Conservation (phyloP, 2,329 filamentous ascomycete genomes). For the Pseudopithomyces chartarum region DNA sequence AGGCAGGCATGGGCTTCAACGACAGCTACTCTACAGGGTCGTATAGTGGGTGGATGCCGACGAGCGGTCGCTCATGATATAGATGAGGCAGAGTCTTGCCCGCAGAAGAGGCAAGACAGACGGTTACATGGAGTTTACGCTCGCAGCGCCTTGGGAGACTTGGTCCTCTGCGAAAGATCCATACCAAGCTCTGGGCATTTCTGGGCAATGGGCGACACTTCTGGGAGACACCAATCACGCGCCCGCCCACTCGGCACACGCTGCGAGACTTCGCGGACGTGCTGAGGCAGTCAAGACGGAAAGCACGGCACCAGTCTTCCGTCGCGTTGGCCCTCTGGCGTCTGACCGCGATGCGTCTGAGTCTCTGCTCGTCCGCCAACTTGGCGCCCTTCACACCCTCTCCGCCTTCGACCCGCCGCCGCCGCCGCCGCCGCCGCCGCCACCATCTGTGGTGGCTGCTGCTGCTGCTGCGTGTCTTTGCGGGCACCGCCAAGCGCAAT, state of each 20-base stretch:
- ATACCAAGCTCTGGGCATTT: conserved; percentile 31
- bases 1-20: conserved; percentile 33
- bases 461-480: background rate
- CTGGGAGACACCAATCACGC: conserved; percentile 28
- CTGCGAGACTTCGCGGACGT: conserved; percentile 10
- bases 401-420: background rate
- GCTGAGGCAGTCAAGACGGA: conserved; percentile 35
- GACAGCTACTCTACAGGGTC: conserved; percentile 22
- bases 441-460: conserved; percentile 4
- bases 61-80: conserved; percentile 42
- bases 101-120: conserved; percentile 41
- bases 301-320: conserved; percentile 26
- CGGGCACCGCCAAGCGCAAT: conserved; percentile 5
- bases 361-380: conserved; percentile 5
- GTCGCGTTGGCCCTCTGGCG: conserved; percentile 6
- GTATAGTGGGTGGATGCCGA: conserved; percentile 19
- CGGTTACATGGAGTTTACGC: conserved; percentile 38
- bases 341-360: too few species aligned
- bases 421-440: too few species aligned
- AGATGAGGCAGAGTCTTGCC: conserved; percentile 26
- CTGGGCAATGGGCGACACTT: conserved; percentile 24
- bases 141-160: conserved; percentile 40
- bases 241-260: conserved; percentile 4
- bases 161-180: conserved; percentile 27
- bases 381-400: background rate